Evolutionary conservation across 1,284 basidiomycete genomes (phyloP).

Genomic region (Lentinus polychrous): DNA sequence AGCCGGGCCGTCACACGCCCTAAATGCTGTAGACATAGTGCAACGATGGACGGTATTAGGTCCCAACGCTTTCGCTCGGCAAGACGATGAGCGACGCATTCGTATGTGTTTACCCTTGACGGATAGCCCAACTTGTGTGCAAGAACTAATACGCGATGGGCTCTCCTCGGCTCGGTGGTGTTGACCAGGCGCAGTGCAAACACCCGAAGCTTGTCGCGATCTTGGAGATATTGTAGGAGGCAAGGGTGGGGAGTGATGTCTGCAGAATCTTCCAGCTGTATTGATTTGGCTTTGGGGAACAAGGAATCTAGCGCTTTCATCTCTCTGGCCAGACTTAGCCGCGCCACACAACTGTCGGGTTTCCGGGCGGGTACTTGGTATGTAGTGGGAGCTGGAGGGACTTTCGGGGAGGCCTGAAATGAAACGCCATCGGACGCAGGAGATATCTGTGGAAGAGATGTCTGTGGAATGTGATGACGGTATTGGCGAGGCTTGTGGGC

Average conservation of each 20-base stretch:
- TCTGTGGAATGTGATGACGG: background rate
- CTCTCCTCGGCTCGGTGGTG: constrained; percentile 32
- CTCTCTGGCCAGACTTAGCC: background rate
- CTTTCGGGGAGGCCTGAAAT: too few relatives aligned
- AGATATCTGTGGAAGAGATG: constrained; percentile 5
- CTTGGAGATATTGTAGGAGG: constrained; percentile 21
- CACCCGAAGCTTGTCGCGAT: constrained; percentile 32
- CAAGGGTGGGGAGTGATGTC: background rate
- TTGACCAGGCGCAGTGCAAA: constrained; percentile 40
- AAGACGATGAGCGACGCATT: constrained; percentile 43
- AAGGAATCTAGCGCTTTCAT: background rate
- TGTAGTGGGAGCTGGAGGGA: too few relatives aligned
- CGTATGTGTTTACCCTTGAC: constrained; percentile 51
- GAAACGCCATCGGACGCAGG: too few relatives aligned
- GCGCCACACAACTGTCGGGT: too few relatives aligned
- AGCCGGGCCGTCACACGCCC: constrained; percentile 45
- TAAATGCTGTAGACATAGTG: constrained; percentile 38
- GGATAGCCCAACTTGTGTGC: constrained; percentile 41
- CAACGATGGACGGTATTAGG: constrained; percentile 38
- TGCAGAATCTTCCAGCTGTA: too few relatives aligned
- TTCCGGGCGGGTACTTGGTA: too few relatives aligned
- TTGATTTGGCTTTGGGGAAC: too few relatives aligned
- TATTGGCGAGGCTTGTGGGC: background rate
- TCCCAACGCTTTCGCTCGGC: constrained; percentile 42
- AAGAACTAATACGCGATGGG: constrained; percentile 38